Conservation (phyloP, 2,329 filamentous ascomycete genomes). For the Exophiala sideris region DNA sequence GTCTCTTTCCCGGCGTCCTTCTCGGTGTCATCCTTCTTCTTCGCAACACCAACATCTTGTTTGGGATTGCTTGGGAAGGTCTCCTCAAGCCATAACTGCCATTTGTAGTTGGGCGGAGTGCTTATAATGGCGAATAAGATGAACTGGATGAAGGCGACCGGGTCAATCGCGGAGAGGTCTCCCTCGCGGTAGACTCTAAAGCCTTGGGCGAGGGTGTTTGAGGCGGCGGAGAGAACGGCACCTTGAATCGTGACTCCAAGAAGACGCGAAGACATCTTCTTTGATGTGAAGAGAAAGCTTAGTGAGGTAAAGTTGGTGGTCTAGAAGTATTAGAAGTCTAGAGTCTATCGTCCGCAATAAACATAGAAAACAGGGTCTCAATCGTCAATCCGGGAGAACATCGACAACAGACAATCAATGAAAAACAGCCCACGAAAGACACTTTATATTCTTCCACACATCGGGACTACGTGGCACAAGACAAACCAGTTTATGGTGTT, state of each 20-base stretch:
- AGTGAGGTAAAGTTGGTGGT: background rate
- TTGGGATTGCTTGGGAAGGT: constrained; percentile 59
- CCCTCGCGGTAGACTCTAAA: constrained; percentile 56
- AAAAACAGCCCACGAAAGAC: too few relatives aligned
- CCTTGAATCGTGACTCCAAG: constrained; percentile 63
- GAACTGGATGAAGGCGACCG: constrained; percentile 61
- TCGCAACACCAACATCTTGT: constrained; percentile 38
- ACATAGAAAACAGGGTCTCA: too few relatives aligned
- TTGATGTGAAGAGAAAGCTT: background rate
- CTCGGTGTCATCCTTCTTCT: constrained; percentile 50
- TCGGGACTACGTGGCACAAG: too few relatives aligned
- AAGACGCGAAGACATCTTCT: constrained; percentile 36
- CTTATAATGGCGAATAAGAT: constrained; percentile 68
- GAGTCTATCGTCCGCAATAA: background rate
- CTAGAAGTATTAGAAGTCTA: background rate
- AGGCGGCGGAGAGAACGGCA: constrained; percentile 61
- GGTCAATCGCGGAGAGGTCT: constrained; percentile 39
- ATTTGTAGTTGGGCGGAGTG: constrained; percentile 79
- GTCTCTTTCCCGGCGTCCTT: constrained; percentile 13
- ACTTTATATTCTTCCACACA: too few relatives aligned
- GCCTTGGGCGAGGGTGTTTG: constrained; percentile 70
- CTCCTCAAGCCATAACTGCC: constrained; percentile 76
- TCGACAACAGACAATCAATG: too few relatives aligned
- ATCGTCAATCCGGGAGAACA: too few relatives aligned
- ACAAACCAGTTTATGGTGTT: too few relatives aligned